phyloP scores from a whole-genome alignment of 75 land plant species.

The Cunninghamia lanceolata region DNA sequence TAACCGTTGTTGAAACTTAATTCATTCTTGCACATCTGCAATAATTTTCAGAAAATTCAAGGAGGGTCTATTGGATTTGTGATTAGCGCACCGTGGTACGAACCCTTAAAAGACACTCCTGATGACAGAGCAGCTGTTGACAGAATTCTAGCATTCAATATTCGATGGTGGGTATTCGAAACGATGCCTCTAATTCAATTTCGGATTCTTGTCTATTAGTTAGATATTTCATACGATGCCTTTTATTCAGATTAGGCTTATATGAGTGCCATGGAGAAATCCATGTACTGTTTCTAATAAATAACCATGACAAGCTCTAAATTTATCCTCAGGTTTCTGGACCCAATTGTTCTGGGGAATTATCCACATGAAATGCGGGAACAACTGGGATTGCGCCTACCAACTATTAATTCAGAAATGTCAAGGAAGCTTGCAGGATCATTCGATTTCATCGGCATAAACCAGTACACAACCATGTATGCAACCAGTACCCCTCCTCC shows the following conservation, averaged over 20 bases:
- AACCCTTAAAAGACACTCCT: conserved; percentile 41
- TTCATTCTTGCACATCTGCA: neutral
- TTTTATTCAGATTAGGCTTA: neutral
- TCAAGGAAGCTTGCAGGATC: conserved; percentile 16
- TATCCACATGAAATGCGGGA: conserved; percentile 41
- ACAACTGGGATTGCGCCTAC: conserved; percentile 25
- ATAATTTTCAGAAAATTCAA: conserved; percentile 32
- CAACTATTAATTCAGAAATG: conserved; percentile 1
- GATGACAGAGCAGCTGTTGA: conserved; percentile 39
- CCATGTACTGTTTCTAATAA: neutral
- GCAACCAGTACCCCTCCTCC: conserved; percentile 4
- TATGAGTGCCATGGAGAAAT: no score
- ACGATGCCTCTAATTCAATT: neutral
- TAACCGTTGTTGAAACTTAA: no score
- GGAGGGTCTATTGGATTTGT: conserved; percentile 61
- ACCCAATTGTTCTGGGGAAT: conserved; percentile 40
- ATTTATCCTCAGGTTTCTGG: conserved; percentile 32
- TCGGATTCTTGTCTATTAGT: neutral
- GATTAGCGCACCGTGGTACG: conserved; percentile 34
- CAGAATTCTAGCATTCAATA: conserved; percentile 38
- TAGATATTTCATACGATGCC: no score
- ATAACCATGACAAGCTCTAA: no score
- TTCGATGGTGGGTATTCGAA: conserved; percentile 37
- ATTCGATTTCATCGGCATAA: conserved; percentile 58
- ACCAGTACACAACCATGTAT: conserved; percentile 59